A percentile compares a stretch with the other conserved stretches of the same genome.
phyloP scores from a whole-genome alignment of 2,329 filamentous ascomycete genomes.

The Calonectria pauciramosa region DNA sequence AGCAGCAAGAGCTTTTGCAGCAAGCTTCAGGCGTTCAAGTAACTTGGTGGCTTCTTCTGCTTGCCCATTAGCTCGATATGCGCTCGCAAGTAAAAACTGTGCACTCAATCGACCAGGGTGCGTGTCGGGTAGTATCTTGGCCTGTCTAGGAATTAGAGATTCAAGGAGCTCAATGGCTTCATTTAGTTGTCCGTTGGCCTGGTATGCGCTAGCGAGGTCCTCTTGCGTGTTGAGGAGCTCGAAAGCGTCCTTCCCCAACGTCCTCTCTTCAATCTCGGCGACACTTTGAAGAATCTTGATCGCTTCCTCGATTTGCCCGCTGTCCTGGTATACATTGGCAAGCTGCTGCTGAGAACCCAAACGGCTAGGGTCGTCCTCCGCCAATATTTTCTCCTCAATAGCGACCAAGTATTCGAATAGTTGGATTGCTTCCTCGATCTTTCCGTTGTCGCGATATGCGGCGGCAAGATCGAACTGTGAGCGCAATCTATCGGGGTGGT shows the following conservation, averaged over 20 bases:
- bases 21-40: too few species aligned
- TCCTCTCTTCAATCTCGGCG: background rate
- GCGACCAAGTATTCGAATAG: slow-evolving; percentile 19
- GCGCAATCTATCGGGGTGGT: background rate
- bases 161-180: background rate
- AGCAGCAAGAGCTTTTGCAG: too few species aligned
- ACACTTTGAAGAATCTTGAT: slow-evolving; percentile 11
- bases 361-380: background rate
- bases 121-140: too few species aligned
- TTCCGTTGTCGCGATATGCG: background rate
- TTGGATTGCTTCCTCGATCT: background rate
- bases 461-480: background rate
- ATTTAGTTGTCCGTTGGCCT: background rate
- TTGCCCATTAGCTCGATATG: too few species aligned
- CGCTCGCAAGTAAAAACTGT: too few species aligned
- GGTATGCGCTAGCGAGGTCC: background rate
- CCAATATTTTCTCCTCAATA: background rate
- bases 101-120: too few species aligned
- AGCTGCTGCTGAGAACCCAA: background rate
- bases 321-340: background rate
- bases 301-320: background rate
- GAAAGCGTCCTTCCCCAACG: background rate
- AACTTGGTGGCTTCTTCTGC: too few species aligned
- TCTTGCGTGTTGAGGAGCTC: slow-evolving; percentile 1
- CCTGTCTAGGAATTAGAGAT: too few species aligned